Base-by-base conservation (phyloP, 345 rosid genomes). In the Sisymbrium irio region DNA sequence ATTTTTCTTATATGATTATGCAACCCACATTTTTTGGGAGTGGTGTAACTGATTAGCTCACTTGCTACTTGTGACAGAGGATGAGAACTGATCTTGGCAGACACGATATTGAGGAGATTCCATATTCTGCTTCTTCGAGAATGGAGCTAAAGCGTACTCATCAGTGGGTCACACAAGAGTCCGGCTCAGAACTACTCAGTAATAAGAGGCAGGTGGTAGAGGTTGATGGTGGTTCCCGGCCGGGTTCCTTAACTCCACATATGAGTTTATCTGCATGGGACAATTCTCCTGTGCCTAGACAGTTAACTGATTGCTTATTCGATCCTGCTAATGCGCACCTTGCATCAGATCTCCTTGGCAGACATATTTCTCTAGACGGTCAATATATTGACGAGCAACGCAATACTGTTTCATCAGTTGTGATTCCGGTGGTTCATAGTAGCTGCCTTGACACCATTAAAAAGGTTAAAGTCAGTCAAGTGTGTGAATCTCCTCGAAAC, bases 201-300 rank as follows among this genome's bases (percentile, higher is more conserved):
- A 86, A 81, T 82, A 90, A 91, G 87, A 88, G 85, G 76, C 97
- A 83, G 75, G 77, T 85, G 28, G 70, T 82, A 3, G 84, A 84
- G 74, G 72, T 69, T 74, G 84, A 84, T 59, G 62, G 51, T 59
- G 59, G 58, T 66, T 17, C 17, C 35, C 35, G 60, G 6, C 60
- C 35, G 19, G 60, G 39, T 55, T 30, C 30, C 7, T 30, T 30
- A 67, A 30, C 74, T 35, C 65, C 82, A 56, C 69, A 51, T 74
- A 40, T 82, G 53, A 62, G 61, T 68, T 67, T 75, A 75, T 44
- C 85, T 75, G 66, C 82, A 32, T 90, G 91, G 89, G 86, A 83
- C 41, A 79, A 65, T 66, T 42, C 84, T 22, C 67, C 88, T 3
- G 86, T 83, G 19, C 80, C 88, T 6, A 77, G 68, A 76, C 96